phyloP scores from a whole-genome alignment of 257 asterid genomes.

The Marsdenia floribunda region DNA sequence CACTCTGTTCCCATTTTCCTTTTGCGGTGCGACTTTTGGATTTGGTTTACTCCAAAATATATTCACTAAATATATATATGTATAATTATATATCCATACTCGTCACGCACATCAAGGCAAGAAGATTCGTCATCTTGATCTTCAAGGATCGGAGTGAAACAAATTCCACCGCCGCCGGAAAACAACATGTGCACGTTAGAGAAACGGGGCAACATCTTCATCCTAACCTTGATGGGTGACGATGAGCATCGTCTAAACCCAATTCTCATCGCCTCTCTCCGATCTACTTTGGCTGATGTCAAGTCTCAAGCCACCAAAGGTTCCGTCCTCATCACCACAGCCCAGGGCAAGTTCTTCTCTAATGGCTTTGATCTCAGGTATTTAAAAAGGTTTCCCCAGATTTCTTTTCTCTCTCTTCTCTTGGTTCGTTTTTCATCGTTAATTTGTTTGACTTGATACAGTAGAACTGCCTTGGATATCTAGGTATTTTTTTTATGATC shows the following conservation, averaged over 20 bases:
- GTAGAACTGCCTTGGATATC: not conserved
- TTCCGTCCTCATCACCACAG: conserved; percentile 60
- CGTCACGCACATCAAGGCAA: not conserved
- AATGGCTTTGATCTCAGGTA: conserved; percentile 73
- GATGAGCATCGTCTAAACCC: conserved; percentile 77
- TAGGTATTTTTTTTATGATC: not conserved
- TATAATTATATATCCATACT: not conserved
- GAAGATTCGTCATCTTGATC: not conserved
- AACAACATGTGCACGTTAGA: conserved; percentile 67
- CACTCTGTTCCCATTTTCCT: no score
- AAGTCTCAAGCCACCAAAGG: conserved; percentile 56
- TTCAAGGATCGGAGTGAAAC: not conserved
- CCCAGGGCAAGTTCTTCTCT: conserved; percentile 78
- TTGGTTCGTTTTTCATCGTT: no score
- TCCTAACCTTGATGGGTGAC: conserved; percentile 55
- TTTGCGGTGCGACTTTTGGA: no score
- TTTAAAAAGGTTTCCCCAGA: not conserved
- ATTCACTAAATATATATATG: no score
- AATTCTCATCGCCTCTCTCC: conserved; percentile 48
- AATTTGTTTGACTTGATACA: not conserved
- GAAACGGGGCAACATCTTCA: conserved; percentile 56
- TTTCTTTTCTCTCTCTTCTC: not conserved
- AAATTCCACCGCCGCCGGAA: not conserved
- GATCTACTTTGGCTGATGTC: conserved; percentile 50
- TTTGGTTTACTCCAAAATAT: no score